Evolutionary conservation across 192 early-diverging fungal genomes (phyloP), one percentile per base, ranked within the genome.

Genomic region (Umbelopsis sp.): DNA sequence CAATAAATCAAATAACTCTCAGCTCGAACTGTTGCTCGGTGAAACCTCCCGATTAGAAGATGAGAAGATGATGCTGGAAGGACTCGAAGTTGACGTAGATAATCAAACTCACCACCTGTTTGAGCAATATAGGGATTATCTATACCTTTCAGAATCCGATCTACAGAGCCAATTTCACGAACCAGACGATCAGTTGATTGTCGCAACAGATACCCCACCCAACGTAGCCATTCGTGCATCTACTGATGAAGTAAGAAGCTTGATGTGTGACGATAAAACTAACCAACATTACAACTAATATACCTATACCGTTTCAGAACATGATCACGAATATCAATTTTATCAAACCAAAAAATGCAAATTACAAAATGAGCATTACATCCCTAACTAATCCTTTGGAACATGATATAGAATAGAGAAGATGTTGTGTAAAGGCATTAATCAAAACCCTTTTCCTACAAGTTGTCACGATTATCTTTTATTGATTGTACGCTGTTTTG

Each of bases 281-380:
- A n/a, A n/a, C n/a, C n/a, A n/a, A n/a, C n/a, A 53, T 12, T 22
- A 22, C 52, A 53, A 21, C 26, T 26, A 11, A 34, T 1, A 6
- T 5, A 34, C 12, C 17, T 20, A 14, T 25, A n/a, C 17, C 8
- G 56, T 62, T 62, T 32, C 29, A 62, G 56, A 62, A 62, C n/a
- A 7, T 34, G 2, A 20, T 12, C 11, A 62, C 56, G 32, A 62
- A 26, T 16, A 62, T 62, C 56, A 62, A 62, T 26, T 62, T 62
- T 29, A 62, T 26, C 11, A 62, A 62, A 20, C 56, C 56, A 29
- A 62, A 29, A 34, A 26, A 34, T n/a, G 2, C 56, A 29, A 29
- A 32, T 62, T 62, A 29, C 56, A 22, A 62, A 32, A 62, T 62
- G 56, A 62, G 56, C 31, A 62, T 62, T 17, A 32, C 56, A 34